Conservation (phyloP, 441 rosid species). For the Gossypium schwendimanii region DNA sequence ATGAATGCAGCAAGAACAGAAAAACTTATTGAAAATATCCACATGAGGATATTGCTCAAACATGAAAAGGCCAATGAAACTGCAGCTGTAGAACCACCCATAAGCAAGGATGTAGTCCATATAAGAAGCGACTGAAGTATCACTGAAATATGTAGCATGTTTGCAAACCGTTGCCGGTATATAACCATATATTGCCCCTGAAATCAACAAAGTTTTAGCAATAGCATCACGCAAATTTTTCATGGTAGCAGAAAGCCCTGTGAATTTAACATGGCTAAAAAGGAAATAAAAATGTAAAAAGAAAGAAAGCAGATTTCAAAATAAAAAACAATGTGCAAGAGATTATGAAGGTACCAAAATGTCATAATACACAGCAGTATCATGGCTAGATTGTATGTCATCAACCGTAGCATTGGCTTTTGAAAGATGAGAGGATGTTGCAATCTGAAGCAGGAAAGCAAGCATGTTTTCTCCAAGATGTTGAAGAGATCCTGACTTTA, state of each 20-base stretch:
- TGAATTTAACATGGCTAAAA: not conserved
- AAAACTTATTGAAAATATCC: constrained; percentile 71
- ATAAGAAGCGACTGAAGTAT: constrained; percentile 76
- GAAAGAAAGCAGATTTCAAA: not conserved
- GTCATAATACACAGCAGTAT: constrained; percentile 62
- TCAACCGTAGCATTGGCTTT: constrained; percentile 28
- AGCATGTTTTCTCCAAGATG: constrained; percentile 97
- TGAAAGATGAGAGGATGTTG: constrained; percentile 52
- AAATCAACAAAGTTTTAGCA: constrained; percentile 24
- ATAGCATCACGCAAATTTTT: constrained; percentile 12
- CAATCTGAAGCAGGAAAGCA: constrained; percentile 71
- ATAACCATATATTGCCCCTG: constrained; percentile 86
- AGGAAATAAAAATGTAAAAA: not conserved
- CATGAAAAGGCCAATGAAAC: constrained; percentile 59
- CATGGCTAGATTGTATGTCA: constrained; percentile 30
- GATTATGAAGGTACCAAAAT: constrained; percentile 52
- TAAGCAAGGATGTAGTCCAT: constrained; percentile 69
- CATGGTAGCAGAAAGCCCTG: constrained; percentile 1
- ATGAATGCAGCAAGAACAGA: constrained; percentile 57
- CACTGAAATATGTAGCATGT: constrained; percentile 75
- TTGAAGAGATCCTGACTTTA: constrained; percentile 89
- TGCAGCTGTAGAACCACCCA: constrained; percentile 82
- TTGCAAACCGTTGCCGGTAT: constrained; percentile 62
- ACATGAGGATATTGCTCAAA: constrained; percentile 58
- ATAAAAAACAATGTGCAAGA: constrained; percentile 13